Evolutionary conservation across 371 early-diverging fungal species (phyloP).

Genomic region (Lichtheimia ramosa): DNA sequence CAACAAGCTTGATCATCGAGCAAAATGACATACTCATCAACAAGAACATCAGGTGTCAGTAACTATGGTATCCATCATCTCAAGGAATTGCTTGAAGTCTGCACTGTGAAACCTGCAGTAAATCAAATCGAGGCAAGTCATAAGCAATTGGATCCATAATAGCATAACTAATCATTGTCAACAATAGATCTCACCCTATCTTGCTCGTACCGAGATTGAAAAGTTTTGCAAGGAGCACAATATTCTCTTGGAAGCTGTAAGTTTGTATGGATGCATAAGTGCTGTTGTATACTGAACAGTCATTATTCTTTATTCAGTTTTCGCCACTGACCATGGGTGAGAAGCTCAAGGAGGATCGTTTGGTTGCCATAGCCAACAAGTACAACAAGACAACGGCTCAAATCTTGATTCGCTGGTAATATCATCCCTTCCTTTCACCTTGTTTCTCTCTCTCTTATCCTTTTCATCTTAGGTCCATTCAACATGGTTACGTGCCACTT

Average conservation of each 20-base stretch:
- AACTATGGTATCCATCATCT: constrained; percentile 67
- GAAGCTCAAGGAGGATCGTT: constrained; percentile 41
- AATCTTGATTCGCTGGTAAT: constrained; percentile 28
- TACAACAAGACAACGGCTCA: constrained; percentile 52
- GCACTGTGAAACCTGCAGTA: constrained; percentile 61
- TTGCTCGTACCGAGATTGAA: constrained; percentile 40
- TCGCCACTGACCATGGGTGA: constrained; percentile 56
- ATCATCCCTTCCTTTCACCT: neutral
- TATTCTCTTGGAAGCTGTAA: constrained; percentile 51
- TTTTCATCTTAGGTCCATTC: constrained; percentile 28
- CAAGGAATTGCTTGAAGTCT: constrained; percentile 54
- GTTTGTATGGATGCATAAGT: neutral
- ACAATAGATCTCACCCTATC: constrained; percentile 26
- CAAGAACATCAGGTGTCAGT: constrained; percentile 53
- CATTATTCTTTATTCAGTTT: constrained; percentile 20
- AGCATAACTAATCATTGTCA: no score
- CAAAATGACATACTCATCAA: neutral
- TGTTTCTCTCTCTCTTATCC: neutral
- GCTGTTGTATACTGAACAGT: neutral
- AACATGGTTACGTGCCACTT: constrained; percentile 50
- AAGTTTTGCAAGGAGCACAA: constrained; percentile 46
- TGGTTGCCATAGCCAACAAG: constrained; percentile 46
- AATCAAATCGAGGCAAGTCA: constrained; percentile 65
- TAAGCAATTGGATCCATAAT: neutral
- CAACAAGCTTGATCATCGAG: neutral